Conservation (phyloP, 306 rosid genomes). For the Betula pendula region DNA sequence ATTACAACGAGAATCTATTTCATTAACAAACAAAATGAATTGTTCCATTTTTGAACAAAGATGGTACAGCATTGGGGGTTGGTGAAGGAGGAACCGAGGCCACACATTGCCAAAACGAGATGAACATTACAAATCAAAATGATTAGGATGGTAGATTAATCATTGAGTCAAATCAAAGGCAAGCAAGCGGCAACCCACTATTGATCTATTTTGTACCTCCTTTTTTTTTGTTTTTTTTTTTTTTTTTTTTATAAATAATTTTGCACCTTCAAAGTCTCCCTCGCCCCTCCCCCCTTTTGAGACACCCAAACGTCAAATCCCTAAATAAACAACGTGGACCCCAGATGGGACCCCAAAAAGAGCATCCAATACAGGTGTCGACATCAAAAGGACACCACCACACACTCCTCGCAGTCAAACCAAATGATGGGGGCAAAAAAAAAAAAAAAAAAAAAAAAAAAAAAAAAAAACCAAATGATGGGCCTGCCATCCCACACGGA, state of each 20-base stretch:
- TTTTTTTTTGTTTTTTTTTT: too few species aligned
- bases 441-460: too few species aligned
- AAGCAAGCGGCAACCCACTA: conserved; percentile 42
- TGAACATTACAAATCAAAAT: not conserved
- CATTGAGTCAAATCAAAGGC: conserved; percentile 74
- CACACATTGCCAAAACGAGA: not conserved
- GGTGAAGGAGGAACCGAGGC: not conserved
- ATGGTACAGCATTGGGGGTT: not conserved
- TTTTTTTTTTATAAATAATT: too few species aligned
- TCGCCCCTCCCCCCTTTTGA: not conserved
- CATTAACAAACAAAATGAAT: not conserved
- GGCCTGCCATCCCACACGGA: conserved; percentile 16
- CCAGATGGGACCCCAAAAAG: conserved; percentile 24
- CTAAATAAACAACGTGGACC: not conserved
- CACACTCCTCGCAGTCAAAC: conserved; percentile 52
- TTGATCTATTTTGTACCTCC: conserved; percentile 38
- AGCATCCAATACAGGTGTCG: conserved; percentile 35
- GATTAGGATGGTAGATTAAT: conserved; percentile 49
- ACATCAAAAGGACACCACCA: conserved; percentile 22
- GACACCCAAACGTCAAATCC: conserved; percentile 1
- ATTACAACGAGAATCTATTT: too few species aligned
- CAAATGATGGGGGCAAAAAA: conserved; percentile 22
- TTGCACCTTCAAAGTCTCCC: conserved; percentile 38
- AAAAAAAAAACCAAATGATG: conserved; percentile 44
- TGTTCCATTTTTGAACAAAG: not conserved